Evolutionary conservation across 768 basidiomycete species (phyloP), one percentile per base, ranked within the genome.

Genomic region (Pulveroboletus sp.): DNA sequence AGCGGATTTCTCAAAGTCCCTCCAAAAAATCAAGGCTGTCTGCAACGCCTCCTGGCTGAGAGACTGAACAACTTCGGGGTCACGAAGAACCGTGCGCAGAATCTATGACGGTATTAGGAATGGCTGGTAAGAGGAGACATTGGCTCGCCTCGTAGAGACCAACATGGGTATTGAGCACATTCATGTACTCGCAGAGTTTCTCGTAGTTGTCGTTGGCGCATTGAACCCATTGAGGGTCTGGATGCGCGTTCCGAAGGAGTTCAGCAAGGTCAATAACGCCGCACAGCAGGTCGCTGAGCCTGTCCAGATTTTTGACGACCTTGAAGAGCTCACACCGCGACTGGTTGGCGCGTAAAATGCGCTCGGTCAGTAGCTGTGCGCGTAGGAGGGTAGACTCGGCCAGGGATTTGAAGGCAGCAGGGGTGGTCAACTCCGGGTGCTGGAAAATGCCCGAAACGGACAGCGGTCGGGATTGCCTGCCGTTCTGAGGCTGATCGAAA

Each of bases 231-330:
- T 69, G 61, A 26, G 75, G 73, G 63, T 96, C 91, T 1, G 95
- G 93, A 72, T 98, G 94, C 0, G 92, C 85, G 64, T 95, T 94
- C 55, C 94, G 80, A 27, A 99, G 77, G 43, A 96, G 78, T 67
- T 99, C 96, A 45, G 93, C 89, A 51, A 97, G 81, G 71, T 99
- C 96, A 54, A 97, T 97, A 53, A 99, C 93, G 10, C 90, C 86
- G 61, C 96, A 99, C 3, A 99, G 73, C 69, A 95, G 77, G 73
- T 99, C 94, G 65, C 94, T 97, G 58, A 99, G 82, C 54, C 95
- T 77, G 73, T 99, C 96, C 53, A 99, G 72, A 67, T 95, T 96
- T 76, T 97, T 97, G 53, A 97, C 90, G 9, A 92, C 92, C 69
- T 84, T 80, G 53, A 84, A 73, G 42, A 95, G 74, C 67, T 95